Base-by-base conservation (phyloP, 148 eudicot species). In the Persicaria tinctoria region DNA sequence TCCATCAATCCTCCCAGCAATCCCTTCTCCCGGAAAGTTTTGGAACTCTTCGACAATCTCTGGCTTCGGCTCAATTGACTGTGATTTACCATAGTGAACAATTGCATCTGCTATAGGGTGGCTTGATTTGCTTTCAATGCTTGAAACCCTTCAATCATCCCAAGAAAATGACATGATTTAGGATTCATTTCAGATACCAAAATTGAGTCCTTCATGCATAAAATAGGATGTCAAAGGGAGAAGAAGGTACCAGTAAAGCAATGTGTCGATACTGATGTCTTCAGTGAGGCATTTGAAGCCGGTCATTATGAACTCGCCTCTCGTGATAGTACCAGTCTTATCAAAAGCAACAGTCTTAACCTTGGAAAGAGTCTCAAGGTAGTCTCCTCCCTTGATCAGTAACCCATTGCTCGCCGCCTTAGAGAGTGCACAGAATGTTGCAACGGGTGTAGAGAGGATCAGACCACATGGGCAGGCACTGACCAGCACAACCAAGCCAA, bases 381-480 rank as follows among this genome's bases (percentile, higher is more conserved):
- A 84, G 51, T 92, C 96, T 72, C 92, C 98, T 13, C 98, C 98
- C 85, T 92, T 95, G 70, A 95, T 82, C 51, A 95, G 79, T 56
- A 95, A 82, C 27, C 98, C 98, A 4, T 82, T 75, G 3, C 88
- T 87, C 8, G 98, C 98, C 17, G 98, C 98, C 77, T 82, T 92
- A 12, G 98, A 88, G 20, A 95, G 86, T 8, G 97, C 98, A 79
- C 97, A 92, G 59, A 89, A 95, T 55, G 92, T 90, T 11, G 96
- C 96, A 6, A 95, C 96, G 0, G 98, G 98, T 5, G 98, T 95
- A 2, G 97, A 90, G 54, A 95, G 96, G 68, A 95, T 83, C 51
- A 95, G 89, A 50, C 96, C 98, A 81, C 98, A 95, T 5, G 98
- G 98, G 72, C 98, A 95, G 16, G 91, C 97, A 78, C 98, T 90